Conservation (phyloP, 2,329 filamentous ascomycete genomes). For the Neopestalotiopsis sp. region DNA sequence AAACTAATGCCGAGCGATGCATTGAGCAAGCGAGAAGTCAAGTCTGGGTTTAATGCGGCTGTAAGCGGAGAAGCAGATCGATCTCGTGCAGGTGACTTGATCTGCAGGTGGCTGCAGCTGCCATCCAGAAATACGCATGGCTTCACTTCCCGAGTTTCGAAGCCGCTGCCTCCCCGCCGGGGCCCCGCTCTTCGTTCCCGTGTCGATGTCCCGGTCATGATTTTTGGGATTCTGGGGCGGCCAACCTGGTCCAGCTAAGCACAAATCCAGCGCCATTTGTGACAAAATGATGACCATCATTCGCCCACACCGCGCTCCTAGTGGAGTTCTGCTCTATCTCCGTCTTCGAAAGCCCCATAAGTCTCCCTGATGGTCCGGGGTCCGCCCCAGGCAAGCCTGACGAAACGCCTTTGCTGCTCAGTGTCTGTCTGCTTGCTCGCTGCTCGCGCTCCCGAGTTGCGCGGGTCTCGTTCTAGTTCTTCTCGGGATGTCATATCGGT, state of each 20-base stretch:
- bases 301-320: neutral
- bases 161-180: slow-evolving; percentile 15
- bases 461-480: neutral
- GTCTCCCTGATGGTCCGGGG: slow-evolving; percentile 1
- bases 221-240: slow-evolving; percentile 12
- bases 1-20: no score
- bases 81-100: neutral
- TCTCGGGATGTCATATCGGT: slow-evolving; percentile 9
- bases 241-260: slow-evolving; percentile 7
- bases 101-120: neutral
- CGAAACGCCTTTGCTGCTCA: neutral
- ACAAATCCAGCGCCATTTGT: neutral
- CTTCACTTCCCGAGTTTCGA: slow-evolving; percentile 15
- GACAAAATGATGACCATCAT: slow-evolving; percentile 11
- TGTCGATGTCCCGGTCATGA: slow-evolving; percentile 16
- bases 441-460: neutral
- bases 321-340: slow-evolving; percentile 5
- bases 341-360: slow-evolving; percentile 1
- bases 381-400: neutral
- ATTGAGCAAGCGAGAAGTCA: neutral
- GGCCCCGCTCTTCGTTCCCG: slow-evolving; percentile 17
- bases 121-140: neutral
- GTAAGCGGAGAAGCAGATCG: neutral
- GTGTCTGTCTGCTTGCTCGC: neutral
- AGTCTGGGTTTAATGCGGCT: neutral